phyloP scores from a whole-genome alignment of 352 stramenopile genomes.

The Globisporangium perplexum region DNA sequence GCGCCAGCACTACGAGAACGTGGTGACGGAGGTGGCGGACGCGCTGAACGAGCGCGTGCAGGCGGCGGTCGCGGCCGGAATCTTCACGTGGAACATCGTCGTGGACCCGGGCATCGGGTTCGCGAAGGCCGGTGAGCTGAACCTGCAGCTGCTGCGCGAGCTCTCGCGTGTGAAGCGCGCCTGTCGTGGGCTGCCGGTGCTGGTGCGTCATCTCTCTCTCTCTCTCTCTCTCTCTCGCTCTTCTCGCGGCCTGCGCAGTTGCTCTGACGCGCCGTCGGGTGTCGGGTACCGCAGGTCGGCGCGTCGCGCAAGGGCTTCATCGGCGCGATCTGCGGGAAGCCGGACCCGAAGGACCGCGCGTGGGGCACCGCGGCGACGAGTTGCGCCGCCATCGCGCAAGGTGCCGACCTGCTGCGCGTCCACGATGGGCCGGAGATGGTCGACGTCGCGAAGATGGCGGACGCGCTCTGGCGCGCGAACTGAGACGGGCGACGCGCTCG shows the following conservation, averaged over 20 bases:
- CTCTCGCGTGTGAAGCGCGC: slow-evolving; percentile 44
- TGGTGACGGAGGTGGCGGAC: slow-evolving; percentile 83
- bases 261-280: not conserved
- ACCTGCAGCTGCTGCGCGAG: slow-evolving; percentile 88
- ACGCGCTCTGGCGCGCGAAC: slow-evolving; percentile 80
- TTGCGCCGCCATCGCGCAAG: slow-evolving; percentile 68
- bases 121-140: slow-evolving; percentile 91
- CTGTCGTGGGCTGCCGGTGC: slow-evolving; percentile 45
- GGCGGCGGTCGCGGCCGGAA: slow-evolving; percentile 76
- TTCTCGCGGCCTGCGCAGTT: no score
- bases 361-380: slow-evolving; percentile 93
- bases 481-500: not conserved
- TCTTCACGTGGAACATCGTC: slow-evolving; percentile 94
- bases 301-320: slow-evolving; percentile 98
- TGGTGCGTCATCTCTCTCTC: slow-evolving; percentile 23
- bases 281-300: slow-evolving; percentile 68
- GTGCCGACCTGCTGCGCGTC: slow-evolving; percentile 91
- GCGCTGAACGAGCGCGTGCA: slow-evolving; percentile 73
- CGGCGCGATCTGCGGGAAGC: slow-evolving; percentile 87
- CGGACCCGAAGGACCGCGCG: slow-evolving; percentile 82
- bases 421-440: slow-evolving; percentile 92
- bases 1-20: slow-evolving; percentile 82
- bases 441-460: slow-evolving; percentile 88
- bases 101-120: slow-evolving; percentile 98
- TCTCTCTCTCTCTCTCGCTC: no score